phyloP scores from a whole-genome alignment of 306 rosid genomes.

The Hippophae gyantsensis region DNA sequence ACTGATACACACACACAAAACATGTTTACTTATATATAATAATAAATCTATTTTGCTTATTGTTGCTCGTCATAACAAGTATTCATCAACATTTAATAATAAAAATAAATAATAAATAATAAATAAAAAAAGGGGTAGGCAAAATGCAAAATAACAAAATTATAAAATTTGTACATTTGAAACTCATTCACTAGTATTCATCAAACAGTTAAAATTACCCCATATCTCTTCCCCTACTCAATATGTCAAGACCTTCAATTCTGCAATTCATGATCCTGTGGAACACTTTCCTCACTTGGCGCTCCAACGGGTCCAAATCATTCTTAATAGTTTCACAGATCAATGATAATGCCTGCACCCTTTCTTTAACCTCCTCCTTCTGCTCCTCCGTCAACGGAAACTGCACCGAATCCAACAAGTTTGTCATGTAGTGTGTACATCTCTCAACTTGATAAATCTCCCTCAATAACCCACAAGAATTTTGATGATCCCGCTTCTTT shows the following conservation, averaged over 20 bases:
- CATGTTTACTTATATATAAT: too few relatives aligned
- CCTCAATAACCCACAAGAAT: constrained; percentile 63
- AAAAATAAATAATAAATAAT: too few relatives aligned
- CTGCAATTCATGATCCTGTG: constrained; percentile 60
- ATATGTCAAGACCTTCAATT: constrained; percentile 68
- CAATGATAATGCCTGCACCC: constrained; percentile 38
- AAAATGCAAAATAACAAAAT: constrained; percentile 21
- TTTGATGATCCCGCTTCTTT: constrained; percentile 64
- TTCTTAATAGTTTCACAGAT: constrained; percentile 43
- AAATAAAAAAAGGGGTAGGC: not conserved
- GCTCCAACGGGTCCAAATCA: constrained; percentile 72
- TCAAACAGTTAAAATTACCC: constrained; percentile 24
- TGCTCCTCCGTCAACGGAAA: constrained; percentile 63
- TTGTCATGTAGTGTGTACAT: constrained; percentile 55
- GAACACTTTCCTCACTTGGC: constrained; percentile 71
- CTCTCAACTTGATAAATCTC: constrained; percentile 75
- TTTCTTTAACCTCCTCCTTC: constrained; percentile 50
- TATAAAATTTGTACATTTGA: constrained; percentile 36
- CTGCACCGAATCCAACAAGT: constrained; percentile 63
- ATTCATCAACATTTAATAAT: too few relatives aligned
- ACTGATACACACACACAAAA: too few relatives aligned
- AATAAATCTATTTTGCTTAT: too few relatives aligned
- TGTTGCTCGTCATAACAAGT: too few relatives aligned
- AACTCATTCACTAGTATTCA: constrained; percentile 17
- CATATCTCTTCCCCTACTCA: constrained; percentile 34